Evolutionary conservation across 192 early-diverging fungal genomes (phyloP), one percentile per base, ranked within the genome.

Genomic region (Anaeromyces robustus): DNA sequence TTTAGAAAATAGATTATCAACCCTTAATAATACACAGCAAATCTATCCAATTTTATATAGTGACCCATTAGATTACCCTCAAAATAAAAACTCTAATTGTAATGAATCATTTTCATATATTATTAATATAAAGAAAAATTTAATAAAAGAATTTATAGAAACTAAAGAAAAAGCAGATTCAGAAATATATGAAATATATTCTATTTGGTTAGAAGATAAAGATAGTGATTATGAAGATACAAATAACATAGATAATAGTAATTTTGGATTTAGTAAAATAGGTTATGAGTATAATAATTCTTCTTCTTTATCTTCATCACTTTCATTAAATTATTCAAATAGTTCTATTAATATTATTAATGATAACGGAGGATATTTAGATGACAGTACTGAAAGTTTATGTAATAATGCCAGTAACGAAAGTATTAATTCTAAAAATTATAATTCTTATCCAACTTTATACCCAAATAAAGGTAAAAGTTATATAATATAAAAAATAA

Each of bases 71-170:
- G 52, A 68, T 68, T n/a, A n/a, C 28, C 6, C 2, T 68, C 26
- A 26, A 68, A 68, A n/a, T 68, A 68, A n/a, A 9, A 68, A 68
- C 28, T 9, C 5, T n/a, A 26, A 68, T 68, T 2, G 19, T 14
- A 39, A 39, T 39, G 37, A 68, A 11, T n/a, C 26, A n/a, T 68
- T n/a, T n/a, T 68, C 52, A 2, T 68, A 68, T n/a, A n/a, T 18
- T 7, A 68, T 86, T 59, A 83, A 86, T 78, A 82, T 86, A 1
- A 83, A 77, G 28, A 32, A 80, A 22, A 32, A 80, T 13, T 77
- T 87, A 29, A 82, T 86, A 19, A 81, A 87, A 77, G 86, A 86
- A 30, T 30, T 86, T 59, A 80, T 87, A 2, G 79, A 87, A 26
- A 82, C 84, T 18, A 86, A 86, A 77, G 52, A 77, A 31, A 79